Conservation (phyloP, 2,329 filamentous ascomycete species). For the Trichoderma atrobrunneum region DNA sequence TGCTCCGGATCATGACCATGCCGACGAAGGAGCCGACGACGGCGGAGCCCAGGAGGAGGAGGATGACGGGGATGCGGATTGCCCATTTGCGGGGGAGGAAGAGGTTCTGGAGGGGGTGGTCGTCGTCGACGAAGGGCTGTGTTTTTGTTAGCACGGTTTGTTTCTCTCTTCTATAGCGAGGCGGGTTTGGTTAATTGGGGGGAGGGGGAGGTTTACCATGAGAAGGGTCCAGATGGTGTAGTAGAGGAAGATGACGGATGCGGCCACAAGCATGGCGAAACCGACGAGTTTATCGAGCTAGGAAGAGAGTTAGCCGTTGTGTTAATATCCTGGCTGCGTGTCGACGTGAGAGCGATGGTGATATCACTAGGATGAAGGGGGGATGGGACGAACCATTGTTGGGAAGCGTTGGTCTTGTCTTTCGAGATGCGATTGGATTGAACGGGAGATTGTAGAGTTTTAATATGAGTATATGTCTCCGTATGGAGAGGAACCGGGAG, state of each 20-base stretch:
- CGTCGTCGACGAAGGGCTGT: slow-evolving; percentile 94
- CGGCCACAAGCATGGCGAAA: slow-evolving; percentile 66
- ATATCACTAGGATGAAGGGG: background rate
- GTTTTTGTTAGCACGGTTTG: background rate
- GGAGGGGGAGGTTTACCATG: slow-evolving; percentile 64
- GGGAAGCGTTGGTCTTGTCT: slow-evolving; percentile 8
- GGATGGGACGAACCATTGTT: slow-evolving; percentile 32
- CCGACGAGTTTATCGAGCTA: slow-evolving; percentile 85
- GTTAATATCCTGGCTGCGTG: background rate
- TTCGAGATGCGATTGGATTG: background rate
- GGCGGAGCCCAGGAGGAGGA: slow-evolving; percentile 85
- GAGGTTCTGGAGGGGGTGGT: slow-evolving; percentile 88
- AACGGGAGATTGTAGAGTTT: background rate
- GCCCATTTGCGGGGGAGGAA: slow-evolving; percentile 98
- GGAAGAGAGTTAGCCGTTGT: background rate
- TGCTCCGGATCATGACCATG: slow-evolving; percentile 98
- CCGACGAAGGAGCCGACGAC: slow-evolving; percentile 95
- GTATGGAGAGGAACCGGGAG: background rate
- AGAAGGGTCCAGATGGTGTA: slow-evolving; percentile 97
- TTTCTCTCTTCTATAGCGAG: background rate
- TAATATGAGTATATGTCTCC: background rate
- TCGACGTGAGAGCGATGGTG: background rate
- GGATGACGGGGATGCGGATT: slow-evolving; percentile 95
- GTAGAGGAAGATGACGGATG: slow-evolving; percentile 68
- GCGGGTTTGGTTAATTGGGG: background rate